These are phyloP conservation scores for Hibiscus mutabilis DNA, from an alignment of 345 rosid genomes.

Conservation along the genomic window DNA sequence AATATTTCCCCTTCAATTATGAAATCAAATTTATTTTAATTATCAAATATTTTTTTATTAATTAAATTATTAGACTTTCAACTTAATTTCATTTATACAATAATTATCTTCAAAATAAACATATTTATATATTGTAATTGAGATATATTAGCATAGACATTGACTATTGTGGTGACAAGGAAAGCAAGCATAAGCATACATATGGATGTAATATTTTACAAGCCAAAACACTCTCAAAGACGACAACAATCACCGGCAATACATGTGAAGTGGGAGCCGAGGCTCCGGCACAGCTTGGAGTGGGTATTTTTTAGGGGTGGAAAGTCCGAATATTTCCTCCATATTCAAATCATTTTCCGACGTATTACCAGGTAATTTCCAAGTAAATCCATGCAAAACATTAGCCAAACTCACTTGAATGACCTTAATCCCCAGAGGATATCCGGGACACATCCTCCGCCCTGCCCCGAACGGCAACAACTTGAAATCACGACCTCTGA, in stretches of 20 bases:
- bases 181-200: too few species aligned
- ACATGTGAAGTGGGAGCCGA: constrained; percentile 38
- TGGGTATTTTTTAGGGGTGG: constrained; percentile 44
- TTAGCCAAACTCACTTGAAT: constrained; percentile 46
- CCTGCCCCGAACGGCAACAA: constrained; percentile 64
- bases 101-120: too few species aligned
- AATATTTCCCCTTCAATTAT: too few species aligned
- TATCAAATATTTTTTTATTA: too few species aligned
- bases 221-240: neutral
- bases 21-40: too few species aligned
- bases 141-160: too few species aligned
- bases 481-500: constrained; percentile 54
- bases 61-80: too few species aligned
- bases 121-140: too few species aligned
- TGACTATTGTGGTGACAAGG: too few species aligned
- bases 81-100: too few species aligned
- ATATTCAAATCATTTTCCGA: constrained; percentile 35
- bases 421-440: constrained; percentile 49
- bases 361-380: constrained; percentile 38
- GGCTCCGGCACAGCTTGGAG: constrained; percentile 36
- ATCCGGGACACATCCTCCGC: constrained; percentile 77
- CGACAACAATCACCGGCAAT: constrained; percentile 4
- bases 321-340: constrained; percentile 55
- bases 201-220: too few species aligned
- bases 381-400: constrained; percentile 50